phyloP scores from a whole-genome alignment of 1,284 basidiomycete species.

The Rhodotorula sp. region DNA sequence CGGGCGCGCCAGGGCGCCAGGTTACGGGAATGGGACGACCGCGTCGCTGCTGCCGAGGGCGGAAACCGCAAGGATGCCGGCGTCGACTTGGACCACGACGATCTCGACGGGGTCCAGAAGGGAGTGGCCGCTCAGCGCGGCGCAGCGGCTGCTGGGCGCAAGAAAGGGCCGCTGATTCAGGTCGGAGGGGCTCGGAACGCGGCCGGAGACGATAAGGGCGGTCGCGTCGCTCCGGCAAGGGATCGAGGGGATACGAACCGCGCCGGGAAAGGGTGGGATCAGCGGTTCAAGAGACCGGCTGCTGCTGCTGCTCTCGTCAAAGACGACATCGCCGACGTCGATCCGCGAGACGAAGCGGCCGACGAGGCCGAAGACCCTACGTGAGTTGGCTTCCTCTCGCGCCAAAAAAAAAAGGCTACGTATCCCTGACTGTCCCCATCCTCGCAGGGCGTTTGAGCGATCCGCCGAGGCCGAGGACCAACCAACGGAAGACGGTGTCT shows the following conservation, averaged over 20 bases:
- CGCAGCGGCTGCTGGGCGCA: not conserved
- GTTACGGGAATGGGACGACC: conserved; percentile 11
- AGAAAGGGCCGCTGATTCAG: conserved; percentile 28
- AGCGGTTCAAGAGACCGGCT: conserved; percentile 25
- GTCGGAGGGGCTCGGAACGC: conserved; percentile 13
- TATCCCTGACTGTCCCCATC: not conserved
- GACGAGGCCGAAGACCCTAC: not conserved
- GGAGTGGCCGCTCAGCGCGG: conserved; percentile 1
- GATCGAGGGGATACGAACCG: conserved; percentile 1
- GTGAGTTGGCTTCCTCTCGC: not conserved
- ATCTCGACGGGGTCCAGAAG: conserved; percentile 17
- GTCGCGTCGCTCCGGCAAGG: conserved; percentile 4
- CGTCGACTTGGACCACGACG: conserved; percentile 10
- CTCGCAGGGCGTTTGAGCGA: not conserved
- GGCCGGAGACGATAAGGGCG: not conserved
- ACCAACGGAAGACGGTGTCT: not conserved
- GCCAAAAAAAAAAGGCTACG: not conserved
- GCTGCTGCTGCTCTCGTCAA: not conserved
- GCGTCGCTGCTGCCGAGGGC: not conserved
- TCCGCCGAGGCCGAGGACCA: not conserved
- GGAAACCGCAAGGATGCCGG: not conserved
- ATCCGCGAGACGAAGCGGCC: not conserved
- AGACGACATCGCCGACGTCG: not conserved
- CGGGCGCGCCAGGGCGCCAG: conserved; percentile 4
- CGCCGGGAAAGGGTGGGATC: conserved; percentile 29